Base-by-base conservation (phyloP, 2,329 filamentous ascomycete genomes). In the Dactylellina cionopaga region DNA sequence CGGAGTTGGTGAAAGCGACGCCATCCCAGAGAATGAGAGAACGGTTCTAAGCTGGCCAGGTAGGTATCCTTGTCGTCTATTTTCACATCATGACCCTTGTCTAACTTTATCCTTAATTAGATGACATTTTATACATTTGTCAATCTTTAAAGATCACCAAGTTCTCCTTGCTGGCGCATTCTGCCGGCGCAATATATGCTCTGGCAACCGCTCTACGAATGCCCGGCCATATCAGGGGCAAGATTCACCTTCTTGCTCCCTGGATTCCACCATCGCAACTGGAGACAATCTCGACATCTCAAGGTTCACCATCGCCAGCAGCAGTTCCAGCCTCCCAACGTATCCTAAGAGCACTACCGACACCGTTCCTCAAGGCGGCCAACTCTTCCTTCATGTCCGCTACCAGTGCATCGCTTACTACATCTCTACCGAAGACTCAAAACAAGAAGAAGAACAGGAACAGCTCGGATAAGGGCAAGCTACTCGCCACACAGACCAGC, bases 181-280 rank as follows among this genome's bases (percentile, higher is more conserved):
- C 94, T 0, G 95, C 95, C 0, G 95, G 95, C 13, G 94, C 95
- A n/a, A 96, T 99, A 56, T 99, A 99, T 79, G 95, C 95, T 1
- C 86, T 99, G 15, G 95, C 95, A 0, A 98, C 95, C 0, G 95
- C 95, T 0, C 84, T 99, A 44, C 91, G 95, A 44, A 96, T 99
- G 87, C 95, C 95, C 2, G 93, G 97, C 77, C 92, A 97, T 78
- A 96, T 99, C 73, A 90, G 93, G 4, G 95, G 95, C 17, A 90
- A 92, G 58, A 95, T 99, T 62, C 95, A 99, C 80, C 86, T 99
- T 1, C 85, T 99, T 6, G 94, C 95, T 0, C 95, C 95, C 0
- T 97, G 92, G 95, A 98, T 99, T 47, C 95, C 95, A 0, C 95
- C 95, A 0, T 98, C 92, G 3, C 92, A 96, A 79, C 90, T 96